Evolutionary conservation across 139 green algal genomes (phyloP), one percentile per base, ranked within the genome.

Genomic region (Tetradesmus lagerheimii): DNA sequence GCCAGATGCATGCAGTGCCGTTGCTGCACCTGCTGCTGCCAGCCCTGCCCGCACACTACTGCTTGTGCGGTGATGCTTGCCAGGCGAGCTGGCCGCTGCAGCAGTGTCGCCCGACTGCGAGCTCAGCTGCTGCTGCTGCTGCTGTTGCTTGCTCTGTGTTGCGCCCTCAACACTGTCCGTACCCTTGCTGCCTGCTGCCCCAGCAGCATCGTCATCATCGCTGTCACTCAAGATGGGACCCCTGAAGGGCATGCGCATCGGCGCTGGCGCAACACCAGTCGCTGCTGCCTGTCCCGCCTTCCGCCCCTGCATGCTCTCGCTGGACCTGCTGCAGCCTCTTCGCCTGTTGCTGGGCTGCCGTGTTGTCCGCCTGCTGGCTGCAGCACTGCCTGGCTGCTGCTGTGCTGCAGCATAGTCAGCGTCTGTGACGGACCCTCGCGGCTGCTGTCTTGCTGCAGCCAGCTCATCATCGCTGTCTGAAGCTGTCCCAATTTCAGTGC

Each of bases 381-480:
- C 47, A 41, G 18, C 64, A 9, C 38, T 57, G 15, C 27, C 43
- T 35, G 31, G 50, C 47, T 86, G 81, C 47, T 86, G 47, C 43
- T 43, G 43, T 34, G 45, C 81, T 47, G 34, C 50, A 14, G 20
- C 50, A 47, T 37, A 29, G 5, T 29, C 31, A 1, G n/a, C 47
- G 31, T 43, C 25, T 41, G 34, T 64, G 62, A 18, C 66, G 25
- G 31, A 66, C 35, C 82, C 20, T 4, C 62, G 34, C 34, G 35
- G 35, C 47, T 31, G 53, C 62, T 78, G 23, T 11, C 9, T 39
- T 67, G 64, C 29, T 89, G 62, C 35, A 57, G 39, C 77, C 15
- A 25, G 64, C 25, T 74, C 37, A n/a, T 74, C 67, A 75, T 89
- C 85, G 5, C 38, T 35, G 57, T 83, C 85, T 31, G 85, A 89